phyloP scores from a whole-genome alignment of 257 asterid species.

The Rehmannia glutinosa region DNA sequence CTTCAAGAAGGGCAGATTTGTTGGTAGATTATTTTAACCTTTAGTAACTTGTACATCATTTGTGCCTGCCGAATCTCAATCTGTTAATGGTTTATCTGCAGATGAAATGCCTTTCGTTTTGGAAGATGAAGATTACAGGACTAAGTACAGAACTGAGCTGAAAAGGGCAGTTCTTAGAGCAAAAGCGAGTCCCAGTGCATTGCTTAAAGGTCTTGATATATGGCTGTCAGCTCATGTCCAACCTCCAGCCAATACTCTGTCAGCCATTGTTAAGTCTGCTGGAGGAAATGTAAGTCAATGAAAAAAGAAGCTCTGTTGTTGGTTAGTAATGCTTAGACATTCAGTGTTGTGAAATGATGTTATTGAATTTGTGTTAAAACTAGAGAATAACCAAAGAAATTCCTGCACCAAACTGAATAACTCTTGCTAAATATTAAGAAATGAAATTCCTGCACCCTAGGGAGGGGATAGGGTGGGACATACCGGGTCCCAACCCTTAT shows the following conservation, averaged over 20 bases:
- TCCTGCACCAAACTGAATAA: background rate
- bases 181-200: constrained; percentile 45
- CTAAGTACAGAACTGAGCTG: constrained; percentile 52
- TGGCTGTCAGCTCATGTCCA: constrained; percentile 68
- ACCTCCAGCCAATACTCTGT: constrained; percentile 56
- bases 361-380: too few relatives aligned
- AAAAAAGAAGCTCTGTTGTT: background rate
- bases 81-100: constrained; percentile 23
- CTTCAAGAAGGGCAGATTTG: constrained; percentile 64
- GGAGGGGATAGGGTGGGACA: too few relatives aligned
- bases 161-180: constrained; percentile 60
- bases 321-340: background rate
- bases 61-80: background rate
- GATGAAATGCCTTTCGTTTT: constrained; percentile 71
- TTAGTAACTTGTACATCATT: background rate
- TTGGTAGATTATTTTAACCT: constrained; percentile 41
- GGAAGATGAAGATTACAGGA: constrained; percentile 63
- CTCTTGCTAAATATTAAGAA: too few relatives aligned
- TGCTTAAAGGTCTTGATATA: constrained; percentile 69
- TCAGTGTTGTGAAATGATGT: too few relatives aligned
- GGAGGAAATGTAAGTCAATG: constrained; percentile 77
- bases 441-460: too few relatives aligned
- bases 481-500: too few relatives aligned
- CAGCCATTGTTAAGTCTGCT: constrained; percentile 63
- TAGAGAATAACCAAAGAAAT: background rate